A percentile compares a stretch with the other conserved stretches of the same genome.
These are phyloP conservation scores for Exophiala lecanii-corni DNA, from an alignment of 2,329 filamentous ascomycete species.

Conservation along the genomic window DNA sequence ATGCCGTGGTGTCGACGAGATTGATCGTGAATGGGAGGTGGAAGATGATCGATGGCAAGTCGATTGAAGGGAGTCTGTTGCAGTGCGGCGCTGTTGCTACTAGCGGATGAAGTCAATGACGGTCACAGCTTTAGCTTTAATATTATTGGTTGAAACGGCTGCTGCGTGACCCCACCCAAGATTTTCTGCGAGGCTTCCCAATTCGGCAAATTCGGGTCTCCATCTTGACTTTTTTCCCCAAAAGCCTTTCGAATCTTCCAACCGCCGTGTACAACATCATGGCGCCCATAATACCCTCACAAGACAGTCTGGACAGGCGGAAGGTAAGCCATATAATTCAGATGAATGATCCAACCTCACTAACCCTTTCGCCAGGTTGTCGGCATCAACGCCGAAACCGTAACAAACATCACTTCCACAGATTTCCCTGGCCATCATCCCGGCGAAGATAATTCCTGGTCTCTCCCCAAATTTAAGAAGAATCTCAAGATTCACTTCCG, in stretches of 20 bases:
- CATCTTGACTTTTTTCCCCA: background rate
- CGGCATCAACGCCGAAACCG: conserved; percentile 81
- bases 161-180: background rate
- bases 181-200: background rate
- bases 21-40: background rate
- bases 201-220: background rate
- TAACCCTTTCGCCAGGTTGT: conserved; percentile 42
- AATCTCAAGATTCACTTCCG: conserved; percentile 76
- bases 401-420: conserved; percentile 81
- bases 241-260: too few species aligned
- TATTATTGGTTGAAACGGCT: conserved; percentile 6
- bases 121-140: conserved; percentile 1
- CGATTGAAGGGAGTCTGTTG: background rate
- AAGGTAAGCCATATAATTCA: conserved; percentile 21
- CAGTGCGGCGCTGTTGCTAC: too few species aligned
- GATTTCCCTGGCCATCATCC: conserved; percentile 91
- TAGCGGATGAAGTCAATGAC: conserved; percentile 11
- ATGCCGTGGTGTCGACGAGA: conserved; percentile 14
- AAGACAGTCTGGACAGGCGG: conserved; percentile 21
- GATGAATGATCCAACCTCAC: too few species aligned
- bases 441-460: conserved; percentile 80
- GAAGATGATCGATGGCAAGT: conserved; percentile 2
- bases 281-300: conserved; percentile 16
- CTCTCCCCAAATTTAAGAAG: conserved; percentile 64
- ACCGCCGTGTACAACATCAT: conserved; percentile 14